phyloP scores from a whole-genome alignment of 2,329 filamentous ascomycete genomes.

The Colletotrichum cordylinicola region DNA sequence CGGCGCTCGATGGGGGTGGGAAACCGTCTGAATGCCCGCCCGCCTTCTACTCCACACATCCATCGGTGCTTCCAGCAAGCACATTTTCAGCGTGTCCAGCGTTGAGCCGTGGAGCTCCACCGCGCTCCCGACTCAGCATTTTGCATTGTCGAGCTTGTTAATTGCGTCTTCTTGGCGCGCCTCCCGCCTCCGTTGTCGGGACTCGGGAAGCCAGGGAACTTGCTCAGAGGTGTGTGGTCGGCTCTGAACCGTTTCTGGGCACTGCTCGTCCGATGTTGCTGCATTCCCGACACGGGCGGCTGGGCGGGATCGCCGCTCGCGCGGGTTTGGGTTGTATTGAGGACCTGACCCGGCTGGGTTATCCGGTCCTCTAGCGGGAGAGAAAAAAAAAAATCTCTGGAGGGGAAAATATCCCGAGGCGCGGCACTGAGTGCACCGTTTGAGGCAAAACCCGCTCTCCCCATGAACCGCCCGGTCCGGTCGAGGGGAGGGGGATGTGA shows the following conservation, averaged over 20 bases:
- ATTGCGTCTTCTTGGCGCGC: background rate
- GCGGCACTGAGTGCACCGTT: background rate
- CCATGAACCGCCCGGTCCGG: background rate
- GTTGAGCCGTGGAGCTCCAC: background rate
- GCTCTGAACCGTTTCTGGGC: background rate
- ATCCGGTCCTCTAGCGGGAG: background rate
- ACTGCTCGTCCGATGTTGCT: background rate
- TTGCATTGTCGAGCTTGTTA: background rate
- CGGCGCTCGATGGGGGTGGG: background rate
- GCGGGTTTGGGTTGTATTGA: background rate
- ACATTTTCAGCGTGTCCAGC: background rate
- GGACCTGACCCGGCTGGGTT: background rate
- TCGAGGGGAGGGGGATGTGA: background rate
- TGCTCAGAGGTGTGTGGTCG: background rate
- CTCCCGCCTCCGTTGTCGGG: background rate
- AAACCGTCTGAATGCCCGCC: background rate
- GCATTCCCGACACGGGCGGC: background rate
- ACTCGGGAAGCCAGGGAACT: background rate
- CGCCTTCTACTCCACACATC: background rate
- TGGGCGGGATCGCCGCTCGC: background rate
- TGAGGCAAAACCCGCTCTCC: background rate
- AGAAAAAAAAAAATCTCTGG: background rate
- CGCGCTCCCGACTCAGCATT: rapidly evolving
- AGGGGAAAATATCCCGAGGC: background rate
- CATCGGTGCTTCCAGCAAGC: background rate